These are phyloP conservation scores for Helicocarpus griseus DNA, from an alignment of 2,329 filamentous ascomycete species.

Conservation along the genomic window DNA sequence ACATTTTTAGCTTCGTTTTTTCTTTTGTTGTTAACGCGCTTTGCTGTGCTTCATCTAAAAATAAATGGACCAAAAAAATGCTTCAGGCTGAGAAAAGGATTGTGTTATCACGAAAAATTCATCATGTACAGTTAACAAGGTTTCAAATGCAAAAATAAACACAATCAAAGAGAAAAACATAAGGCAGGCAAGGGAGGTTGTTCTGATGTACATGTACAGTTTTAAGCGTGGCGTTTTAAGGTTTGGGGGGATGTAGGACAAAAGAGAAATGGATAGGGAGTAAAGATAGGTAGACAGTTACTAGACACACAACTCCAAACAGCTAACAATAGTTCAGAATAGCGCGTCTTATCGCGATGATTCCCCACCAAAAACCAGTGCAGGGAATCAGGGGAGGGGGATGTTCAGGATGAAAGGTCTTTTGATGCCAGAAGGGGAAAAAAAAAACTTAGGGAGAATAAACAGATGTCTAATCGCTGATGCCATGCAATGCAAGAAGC, in stretches of 20 bases:
- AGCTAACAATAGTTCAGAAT: too few species aligned
- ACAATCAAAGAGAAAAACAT: background rate
- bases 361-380: too few species aligned
- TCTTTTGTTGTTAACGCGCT: background rate
- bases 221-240: background rate
- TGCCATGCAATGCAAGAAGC: background rate
- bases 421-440: background rate
- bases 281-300: too few species aligned
- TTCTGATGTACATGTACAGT: background rate
- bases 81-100: background rate
- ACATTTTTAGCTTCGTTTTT: background rate
- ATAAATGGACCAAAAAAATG: too few species aligned
- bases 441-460: too few species aligned
- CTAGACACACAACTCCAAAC: too few species aligned
- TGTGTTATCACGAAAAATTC: background rate
- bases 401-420: background rate
- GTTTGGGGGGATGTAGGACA: background rate
- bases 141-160: background rate
- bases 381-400: background rate
- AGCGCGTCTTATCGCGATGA: too few species aligned
- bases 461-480: background rate
- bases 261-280: background rate
- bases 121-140: background rate
- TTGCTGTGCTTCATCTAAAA: background rate
- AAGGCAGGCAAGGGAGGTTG: background rate